Base-by-base conservation (phyloP, 75 land plant species). In the Sequoiadendron giganteum region DNA sequence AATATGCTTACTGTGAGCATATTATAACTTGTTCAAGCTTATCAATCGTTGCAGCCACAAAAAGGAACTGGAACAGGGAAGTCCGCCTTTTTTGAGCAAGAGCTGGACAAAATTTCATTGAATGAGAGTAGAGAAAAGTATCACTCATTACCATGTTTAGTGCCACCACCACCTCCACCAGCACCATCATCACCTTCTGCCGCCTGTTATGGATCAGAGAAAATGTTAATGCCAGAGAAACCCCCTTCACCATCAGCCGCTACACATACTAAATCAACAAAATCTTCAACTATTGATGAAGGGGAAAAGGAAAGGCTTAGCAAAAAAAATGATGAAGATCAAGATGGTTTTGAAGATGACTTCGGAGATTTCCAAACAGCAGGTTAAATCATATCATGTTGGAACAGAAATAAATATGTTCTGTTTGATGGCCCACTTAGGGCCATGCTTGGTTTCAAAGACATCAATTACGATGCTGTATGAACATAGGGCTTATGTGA, bases 351-450 rank as follows among this genome's bases (percentile, higher is more conserved):
- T 21, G 98, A 97, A 49, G 99, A 97, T 86, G 99, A 97, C 88
- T 97, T 97, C 89, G 99, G 99, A 16, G 99, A 97, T 90, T 97
- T 97, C 89, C 99, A 97, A 87, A 91, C 92, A 75, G 99, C 99
- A 43, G 93, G 87, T 28, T 92, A 68, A 88, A 65, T 32, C 39
- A 75, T 75, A 75, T 75, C 4, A 32, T 25, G 38, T 34, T 75
- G 77, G 77, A 75, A 32, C 16, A 13, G 77, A 75, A 75, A 75
- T 25, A 34, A 75, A 11, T 11, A 75, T 32, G 38, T 75, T 25
- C 77, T 34, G 34, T 14, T 34, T 49, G 52, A 49, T 49, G 76
- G 14, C 76, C 30, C 76, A 1, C 2, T 10, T 10, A 32, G 36
- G 36, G 34, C 16, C 38, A 11, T 75, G 77, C 77, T 34, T 75